phyloP scores from a whole-genome alignment of 164 flowering plant genomes.

The Malania oleifera region DNA sequence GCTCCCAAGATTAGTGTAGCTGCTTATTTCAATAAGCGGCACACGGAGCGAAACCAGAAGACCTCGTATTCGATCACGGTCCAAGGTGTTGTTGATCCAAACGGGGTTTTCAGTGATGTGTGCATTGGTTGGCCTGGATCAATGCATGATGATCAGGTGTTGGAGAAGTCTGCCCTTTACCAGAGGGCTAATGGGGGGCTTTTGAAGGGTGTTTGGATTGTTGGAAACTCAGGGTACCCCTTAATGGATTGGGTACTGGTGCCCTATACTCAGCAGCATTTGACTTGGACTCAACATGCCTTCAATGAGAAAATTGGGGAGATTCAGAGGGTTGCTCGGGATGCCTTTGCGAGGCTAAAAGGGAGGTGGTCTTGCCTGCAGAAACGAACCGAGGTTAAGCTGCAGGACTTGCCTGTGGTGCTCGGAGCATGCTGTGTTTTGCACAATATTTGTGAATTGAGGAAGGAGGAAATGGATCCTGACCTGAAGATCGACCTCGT shows the following conservation, averaged over 20 bases:
- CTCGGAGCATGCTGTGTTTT: slow-evolving; percentile 3
- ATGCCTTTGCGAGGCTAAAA: slow-evolving; percentile 1
- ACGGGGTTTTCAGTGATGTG: slow-evolving; percentile 1
- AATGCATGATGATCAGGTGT: neutral
- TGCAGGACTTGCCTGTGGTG: slow-evolving; percentile 8
- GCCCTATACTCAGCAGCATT: neutral
- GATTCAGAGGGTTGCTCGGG: slow-evolving; percentile 2
- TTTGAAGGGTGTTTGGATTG: slow-evolving; percentile 1
- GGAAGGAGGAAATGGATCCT: neutral
- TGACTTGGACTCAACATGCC: slow-evolving; percentile 6
- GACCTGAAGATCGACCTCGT: neutral
- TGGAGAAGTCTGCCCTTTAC: neutral
- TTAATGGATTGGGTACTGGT: slow-evolving; percentile 2
- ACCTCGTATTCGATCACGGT: slow-evolving; percentile 4
- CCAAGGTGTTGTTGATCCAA: slow-evolving; percentile 2
- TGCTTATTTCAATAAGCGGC: slow-evolving; percentile 3
- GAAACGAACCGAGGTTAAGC: slow-evolving; percentile 5
- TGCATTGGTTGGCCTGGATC: slow-evolving; percentile 7
- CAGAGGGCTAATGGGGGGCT: slow-evolving; percentile 1
- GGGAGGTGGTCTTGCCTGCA: slow-evolving; percentile 7
- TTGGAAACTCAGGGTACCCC: slow-evolving; percentile 3
- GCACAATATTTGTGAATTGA: slow-evolving; percentile 3
- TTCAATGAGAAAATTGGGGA: slow-evolving; percentile 8
- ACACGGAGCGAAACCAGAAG: slow-evolving; percentile 6
- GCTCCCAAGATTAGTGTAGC: slow-evolving; percentile 2